Evolutionary conservation across 2,329 filamentous ascomycete genomes (phyloP), one percentile per base, ranked within the genome.

Genomic region (Neonectria sp.): DNA sequence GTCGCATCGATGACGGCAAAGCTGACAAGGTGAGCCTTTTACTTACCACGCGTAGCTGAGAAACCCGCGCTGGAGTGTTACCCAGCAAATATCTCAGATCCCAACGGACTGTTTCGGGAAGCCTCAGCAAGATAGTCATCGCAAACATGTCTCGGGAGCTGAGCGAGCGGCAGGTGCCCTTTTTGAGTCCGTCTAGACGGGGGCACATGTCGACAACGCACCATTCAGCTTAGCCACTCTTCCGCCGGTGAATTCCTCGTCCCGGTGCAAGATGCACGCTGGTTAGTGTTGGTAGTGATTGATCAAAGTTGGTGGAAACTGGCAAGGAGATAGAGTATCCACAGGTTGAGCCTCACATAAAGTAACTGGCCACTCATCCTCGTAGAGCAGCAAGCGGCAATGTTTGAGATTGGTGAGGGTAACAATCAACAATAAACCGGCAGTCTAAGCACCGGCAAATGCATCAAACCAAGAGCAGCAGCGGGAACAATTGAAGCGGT

Each of bases 111-210:
- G 31, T 17, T 25, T n/a, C 43, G 37, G 31, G 17, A 29, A 17
- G 11, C 15, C 29, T 27, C 48, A 48, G 40, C 49, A 55, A 29
- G 24, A 37, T n/a, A 15, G 40, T 48, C n/a, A 31, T 33, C 7
- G n/a, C 29, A 46, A 52, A 27, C 29, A 35, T 48, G 57, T 66
- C 58, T 66, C 58, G 58, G 63, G 24, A 53, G 24, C 27, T 33
- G 46, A 61, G 21, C 53, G 53, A 51, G 59, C 52, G 53, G 52
- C 27, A 51, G 55, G 29, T n/a, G 46, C 24, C 53, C 17, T 37
- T 33, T 59, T 52, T 53, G 48, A 43, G 29, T 56, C 37, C 37
- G 15, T n/a, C 52, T 53, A 15, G 15, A 29, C 24, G 21, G 57
- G 29, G 29, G 15, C n/a, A 15, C 45, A 58, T 17, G 12, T 37